phyloP scores from a whole-genome alignment of 257 asterid species.

The Henckelia pumila region DNA sequence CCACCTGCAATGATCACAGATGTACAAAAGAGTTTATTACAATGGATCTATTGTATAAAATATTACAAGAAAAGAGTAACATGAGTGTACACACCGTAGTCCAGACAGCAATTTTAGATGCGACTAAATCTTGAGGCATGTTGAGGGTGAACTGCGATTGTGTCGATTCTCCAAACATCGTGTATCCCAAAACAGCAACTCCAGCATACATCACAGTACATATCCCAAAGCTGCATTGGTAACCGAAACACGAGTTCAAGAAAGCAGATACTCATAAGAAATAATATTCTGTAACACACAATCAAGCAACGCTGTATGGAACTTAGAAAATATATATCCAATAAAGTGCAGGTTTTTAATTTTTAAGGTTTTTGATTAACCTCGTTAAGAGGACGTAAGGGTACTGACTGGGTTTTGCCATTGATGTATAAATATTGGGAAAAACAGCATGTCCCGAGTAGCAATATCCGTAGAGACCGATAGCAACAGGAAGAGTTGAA shows the following conservation, averaged over 20 bases:
- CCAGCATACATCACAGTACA: conserved; percentile 75
- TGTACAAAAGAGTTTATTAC: conserved; percentile 20
- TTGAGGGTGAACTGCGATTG: conserved; percentile 90
- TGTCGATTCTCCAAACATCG: conserved; percentile 76
- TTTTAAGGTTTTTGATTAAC: conserved; percentile 27
- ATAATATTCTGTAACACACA: background rate
- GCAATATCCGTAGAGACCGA: conserved; percentile 93
- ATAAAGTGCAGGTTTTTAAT: background rate
- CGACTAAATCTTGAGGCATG: conserved; percentile 70
- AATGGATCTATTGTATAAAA: background rate
- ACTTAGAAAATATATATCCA: too few species aligned
- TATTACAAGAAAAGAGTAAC: background rate
- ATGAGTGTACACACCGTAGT: conserved; percentile 57
- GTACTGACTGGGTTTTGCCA: conserved; percentile 76
- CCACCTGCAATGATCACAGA: conserved; percentile 57
- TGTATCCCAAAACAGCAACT: conserved; percentile 80
- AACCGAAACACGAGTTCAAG: background rate
- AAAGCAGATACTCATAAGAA: background rate
- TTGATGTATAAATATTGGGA: conserved; percentile 86
- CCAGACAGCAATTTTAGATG: conserved; percentile 92
- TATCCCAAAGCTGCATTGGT: conserved; percentile 61
- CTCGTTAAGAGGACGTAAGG: conserved; percentile 73
- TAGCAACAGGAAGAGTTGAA: conserved; percentile 85
- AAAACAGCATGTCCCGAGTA: conserved; percentile 95
- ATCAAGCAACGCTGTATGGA: background rate